phyloP scores from a whole-genome alignment of 352 stramenopile genomes.

The Phytophthora crassamura region DNA sequence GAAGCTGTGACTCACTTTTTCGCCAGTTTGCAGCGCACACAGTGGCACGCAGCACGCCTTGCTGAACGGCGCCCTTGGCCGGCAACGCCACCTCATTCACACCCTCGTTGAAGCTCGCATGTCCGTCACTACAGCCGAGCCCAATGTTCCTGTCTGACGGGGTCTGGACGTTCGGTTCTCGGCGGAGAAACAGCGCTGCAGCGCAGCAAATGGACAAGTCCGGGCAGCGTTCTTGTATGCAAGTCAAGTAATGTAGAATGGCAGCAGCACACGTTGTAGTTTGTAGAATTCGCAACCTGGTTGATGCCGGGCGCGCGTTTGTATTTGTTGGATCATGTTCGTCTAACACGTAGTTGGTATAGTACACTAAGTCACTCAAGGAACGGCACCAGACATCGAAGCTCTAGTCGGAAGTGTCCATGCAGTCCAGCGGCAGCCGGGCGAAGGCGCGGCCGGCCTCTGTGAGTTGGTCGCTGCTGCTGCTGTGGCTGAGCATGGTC shows the following conservation, averaged over 20 bases:
- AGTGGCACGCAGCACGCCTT: conserved; percentile 13
- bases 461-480: conserved; percentile 29
- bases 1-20: conserved; percentile 25
- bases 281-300: background rate
- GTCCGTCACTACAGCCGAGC: conserved; percentile 5
- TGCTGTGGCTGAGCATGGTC: conserved; percentile 27
- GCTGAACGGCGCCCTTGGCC: conserved; percentile 7
- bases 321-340: conserved; percentile 23
- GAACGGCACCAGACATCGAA: conserved; percentile 8
- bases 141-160: background rate
- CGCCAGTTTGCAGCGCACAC: conserved; percentile 24
- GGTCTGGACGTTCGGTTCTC: background rate
- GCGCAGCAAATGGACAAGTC: background rate
- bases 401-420: conserved; percentile 20
- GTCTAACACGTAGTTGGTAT: conserved; percentile 32
- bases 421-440: conserved; percentile 49
- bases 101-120: conserved; percentile 19
- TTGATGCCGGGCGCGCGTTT: background rate
- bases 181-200: background rate
- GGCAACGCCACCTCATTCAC: conserved; percentile 34
- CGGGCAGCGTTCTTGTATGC: background rate
- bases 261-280: too few relatives aligned
- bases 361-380: conserved; percentile 28
- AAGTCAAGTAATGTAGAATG: background rate
- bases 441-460: conserved; percentile 49